These are phyloP conservation scores for Suillus discolor DNA, from an alignment of 768 basidiomycete species.

Conservation along the genomic window DNA sequence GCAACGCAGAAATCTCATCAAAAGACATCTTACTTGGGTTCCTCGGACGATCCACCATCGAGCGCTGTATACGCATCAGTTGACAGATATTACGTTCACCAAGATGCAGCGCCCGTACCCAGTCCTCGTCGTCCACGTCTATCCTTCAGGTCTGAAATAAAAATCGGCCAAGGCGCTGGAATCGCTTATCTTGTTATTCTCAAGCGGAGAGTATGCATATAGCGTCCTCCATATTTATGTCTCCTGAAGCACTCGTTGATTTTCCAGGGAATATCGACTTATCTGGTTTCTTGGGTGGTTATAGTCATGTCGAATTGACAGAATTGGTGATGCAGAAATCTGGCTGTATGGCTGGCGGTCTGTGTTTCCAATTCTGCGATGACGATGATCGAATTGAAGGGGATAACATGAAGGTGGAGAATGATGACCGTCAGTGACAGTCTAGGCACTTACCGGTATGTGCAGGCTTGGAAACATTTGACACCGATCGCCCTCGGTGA, in stretches of 20 bases:
- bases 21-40: constrained; percentile 53
- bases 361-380: neutral
- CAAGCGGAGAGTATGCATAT: constrained; percentile 45
- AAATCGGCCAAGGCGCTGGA: constrained; percentile 47
- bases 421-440: neutral
- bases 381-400: neutral
- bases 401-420: neutral
- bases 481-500: neutral
- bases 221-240: constrained; percentile 55
- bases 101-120: constrained; percentile 34
- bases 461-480: neutral
- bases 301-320: neutral
- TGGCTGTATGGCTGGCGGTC: neutral
- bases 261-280: constrained; percentile 41
- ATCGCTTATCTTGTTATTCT: constrained; percentile 52
- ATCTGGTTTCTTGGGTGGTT: neutral
- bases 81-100: constrained; percentile 20
- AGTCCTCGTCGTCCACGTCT: constrained; percentile 56
- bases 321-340: neutral
- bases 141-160: constrained; percentile 51
- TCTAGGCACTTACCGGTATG: neutral
- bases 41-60: constrained; percentile 33
- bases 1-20: constrained; percentile 41
- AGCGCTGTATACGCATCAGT: constrained; percentile 36
- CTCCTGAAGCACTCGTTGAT: constrained; percentile 53